These are phyloP conservation scores for Colletotrichum shisoi DNA, from an alignment of 2,329 filamentous ascomycete genomes.

Conservation along the genomic window DNA sequence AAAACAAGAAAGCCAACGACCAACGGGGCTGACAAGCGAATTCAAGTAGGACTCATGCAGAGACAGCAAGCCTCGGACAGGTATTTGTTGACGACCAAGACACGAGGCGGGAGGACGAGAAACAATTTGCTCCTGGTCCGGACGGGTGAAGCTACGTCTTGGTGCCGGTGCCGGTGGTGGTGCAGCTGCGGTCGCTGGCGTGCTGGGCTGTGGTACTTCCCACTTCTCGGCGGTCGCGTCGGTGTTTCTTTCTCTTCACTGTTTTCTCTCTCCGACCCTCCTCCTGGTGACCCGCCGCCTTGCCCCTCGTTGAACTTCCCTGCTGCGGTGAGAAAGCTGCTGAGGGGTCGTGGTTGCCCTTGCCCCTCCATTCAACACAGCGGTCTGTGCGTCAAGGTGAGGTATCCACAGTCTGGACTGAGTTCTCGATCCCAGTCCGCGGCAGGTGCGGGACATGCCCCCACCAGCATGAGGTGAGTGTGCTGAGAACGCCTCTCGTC, in stretches of 20 bases:
- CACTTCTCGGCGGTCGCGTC: constrained; percentile 9
- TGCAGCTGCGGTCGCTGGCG: background rate
- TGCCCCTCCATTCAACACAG: constrained; percentile 26
- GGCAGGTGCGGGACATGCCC: constrained; percentile 9
- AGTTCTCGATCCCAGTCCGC: constrained; percentile 1
- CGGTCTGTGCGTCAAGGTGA: constrained; percentile 9
- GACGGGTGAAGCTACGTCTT: constrained; percentile 12
- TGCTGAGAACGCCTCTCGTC: constrained; percentile 5
- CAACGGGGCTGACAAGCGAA: constrained; percentile 20
- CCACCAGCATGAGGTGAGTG: constrained; percentile 29
- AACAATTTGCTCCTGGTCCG: constrained; percentile 31
- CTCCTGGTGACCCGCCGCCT: constrained; percentile 11
- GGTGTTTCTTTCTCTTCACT: constrained; percentile 3
- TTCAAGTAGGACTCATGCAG: constrained; percentile 25
- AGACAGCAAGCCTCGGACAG: constrained; percentile 32
- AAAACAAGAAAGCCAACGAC: constrained; percentile 23
- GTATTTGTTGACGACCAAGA: constrained; percentile 37
- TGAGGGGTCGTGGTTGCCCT: constrained; percentile 18
- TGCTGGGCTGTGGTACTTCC: background rate
- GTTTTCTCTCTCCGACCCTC: background rate
- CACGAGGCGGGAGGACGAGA: constrained; percentile 27
- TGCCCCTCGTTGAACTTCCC: constrained; percentile 29
- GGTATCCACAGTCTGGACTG: background rate
- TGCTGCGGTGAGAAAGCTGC: constrained; percentile 16
- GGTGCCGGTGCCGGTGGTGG: background rate